A percentile compares a stretch with the other conserved stretches of the same genome.
Conservation (phyloP, 1,139 yeast genomes). For the Chernovozyma sophiae-reginae region DNA sequence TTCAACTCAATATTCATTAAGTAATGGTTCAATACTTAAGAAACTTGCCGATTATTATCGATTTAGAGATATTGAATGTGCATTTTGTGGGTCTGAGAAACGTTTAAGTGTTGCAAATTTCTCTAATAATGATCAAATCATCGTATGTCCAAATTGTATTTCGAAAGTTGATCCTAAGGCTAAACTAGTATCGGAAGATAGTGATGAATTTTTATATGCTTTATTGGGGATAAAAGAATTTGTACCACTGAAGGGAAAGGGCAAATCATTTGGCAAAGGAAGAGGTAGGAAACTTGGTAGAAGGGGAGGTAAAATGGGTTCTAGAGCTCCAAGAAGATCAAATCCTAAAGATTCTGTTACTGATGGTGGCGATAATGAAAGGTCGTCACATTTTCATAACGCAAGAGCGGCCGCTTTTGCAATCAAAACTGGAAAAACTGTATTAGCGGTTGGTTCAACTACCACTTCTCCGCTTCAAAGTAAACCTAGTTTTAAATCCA, state of each 20-base stretch:
- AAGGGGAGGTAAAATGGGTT: constrained; percentile 21
- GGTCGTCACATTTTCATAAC: constrained; percentile 36
- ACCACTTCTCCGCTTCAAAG: constrained; percentile 11
- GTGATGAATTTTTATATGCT: constrained; percentile 44
- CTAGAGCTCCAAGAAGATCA: constrained; percentile 11
- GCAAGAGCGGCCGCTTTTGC: constrained; percentile 30
- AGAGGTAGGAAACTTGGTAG: constrained; percentile 22
- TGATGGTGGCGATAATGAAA: constrained; percentile 28
- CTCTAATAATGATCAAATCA: constrained; percentile 15
- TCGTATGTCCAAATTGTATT: constrained; percentile 43
- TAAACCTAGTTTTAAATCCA: constrained; percentile 2
- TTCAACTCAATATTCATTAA: constrained; percentile 46
- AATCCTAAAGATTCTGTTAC: constrained; percentile 20
- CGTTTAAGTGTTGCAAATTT: constrained; percentile 35
- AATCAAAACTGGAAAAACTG: constrained; percentile 39
- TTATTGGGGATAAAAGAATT: constrained; percentile 49
- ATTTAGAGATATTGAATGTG: constrained; percentile 50
- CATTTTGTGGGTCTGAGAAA: constrained; percentile 37
- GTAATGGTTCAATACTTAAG: constrained; percentile 52
- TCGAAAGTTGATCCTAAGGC: constrained; percentile 16
- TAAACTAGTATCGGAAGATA: constrained; percentile 41
- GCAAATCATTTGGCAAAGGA: constrained; percentile 15
- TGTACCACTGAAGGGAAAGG: constrained; percentile 17
- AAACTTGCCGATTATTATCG: constrained; percentile 44
- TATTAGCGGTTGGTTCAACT: constrained; percentile 38